Base-by-base conservation (phyloP, 805 yeast species). In the Lipomyces oligophaga region DNA sequence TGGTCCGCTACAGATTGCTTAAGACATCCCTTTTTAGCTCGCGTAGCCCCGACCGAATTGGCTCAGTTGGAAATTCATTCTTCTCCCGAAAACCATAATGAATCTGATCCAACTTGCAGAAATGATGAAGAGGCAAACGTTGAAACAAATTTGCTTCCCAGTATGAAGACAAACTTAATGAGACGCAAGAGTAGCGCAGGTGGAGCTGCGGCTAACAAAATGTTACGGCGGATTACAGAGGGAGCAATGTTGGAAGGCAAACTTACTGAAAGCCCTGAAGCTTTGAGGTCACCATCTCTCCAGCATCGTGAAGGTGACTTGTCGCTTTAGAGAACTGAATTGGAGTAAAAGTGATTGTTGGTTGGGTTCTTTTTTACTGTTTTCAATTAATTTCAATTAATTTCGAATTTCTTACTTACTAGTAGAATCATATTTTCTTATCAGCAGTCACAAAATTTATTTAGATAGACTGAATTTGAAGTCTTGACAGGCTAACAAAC, bases 401-500 rank as follows among this genome's bases (percentile, higher is more conserved):
- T n/a, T n/a, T n/a, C n/a, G n/a, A n/a, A n/a, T n/a, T n/a, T n/a
- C n/a, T 26, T 8, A 8, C 8, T 26, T 26, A 26, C 30, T 13
- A 13, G 8, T 8, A 26, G 11, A 26, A 8, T 8, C 13, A 8
- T 26, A 13, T 26, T 13, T 26, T 26, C 8, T 8, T 26, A 8
- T 26, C 30, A 26, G 8, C 11, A 26, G 8, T 26, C 13, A 8
- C 30, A 26, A 26, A 26, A 26, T 26, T n/a, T n/a, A n/a, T n/a
- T n/a, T n/a, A n/a, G n/a, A n/a, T n/a, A n/a, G n/a, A n/a, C n/a
- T n/a, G n/a, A n/a, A n/a, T n/a, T n/a, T n/a, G n/a, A n/a, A n/a
- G n/a, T n/a, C n/a, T n/a, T n/a, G n/a, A n/a, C n/a, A n/a, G n/a
- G 30, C 57, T 65, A 83, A 60, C 93, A 84, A 8, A 83, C 79